Conservation (phyloP, 495 filamentous ascomycete species). For the Gamarada debralockiae region DNA sequence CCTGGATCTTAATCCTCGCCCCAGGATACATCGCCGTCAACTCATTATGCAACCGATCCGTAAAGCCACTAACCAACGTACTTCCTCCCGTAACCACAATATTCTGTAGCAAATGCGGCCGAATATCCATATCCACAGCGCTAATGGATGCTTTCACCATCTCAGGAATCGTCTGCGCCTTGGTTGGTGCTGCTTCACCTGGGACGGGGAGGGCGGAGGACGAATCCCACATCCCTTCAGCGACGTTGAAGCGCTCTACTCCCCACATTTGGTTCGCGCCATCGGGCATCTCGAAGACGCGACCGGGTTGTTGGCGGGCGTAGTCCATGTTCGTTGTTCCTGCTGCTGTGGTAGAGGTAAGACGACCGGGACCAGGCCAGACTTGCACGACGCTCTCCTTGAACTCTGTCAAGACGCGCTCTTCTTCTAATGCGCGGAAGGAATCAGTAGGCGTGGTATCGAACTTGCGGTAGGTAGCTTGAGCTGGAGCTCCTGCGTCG, state of each 20-base stretch:
- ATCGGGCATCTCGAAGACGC: constrained; percentile 95
- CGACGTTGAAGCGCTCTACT: constrained; percentile 75
- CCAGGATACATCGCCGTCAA: constrained; percentile 74
- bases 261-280: constrained; percentile 93
- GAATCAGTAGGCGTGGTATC: constrained; percentile 59
- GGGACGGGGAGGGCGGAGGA: constrained; percentile 52
- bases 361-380: constrained; percentile 77
- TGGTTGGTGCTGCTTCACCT: constrained; percentile 30
- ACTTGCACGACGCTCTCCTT: constrained; percentile 95
- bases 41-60: constrained; percentile 81
- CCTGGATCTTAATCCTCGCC: constrained; percentile 76
- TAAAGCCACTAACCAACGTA: constrained; percentile 82
- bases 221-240: constrained; percentile 86
- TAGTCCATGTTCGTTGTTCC: constrained; percentile 65
- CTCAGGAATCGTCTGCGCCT: constrained; percentile 70
- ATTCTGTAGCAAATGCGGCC: constrained; percentile 76
- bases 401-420: constrained; percentile 89
- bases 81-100: constrained; percentile 91
- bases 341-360: constrained; percentile 46
- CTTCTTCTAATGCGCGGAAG: constrained; percentile 82
- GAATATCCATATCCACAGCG: constrained; percentile 82
- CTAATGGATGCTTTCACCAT: constrained; percentile 74
- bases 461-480: constrained; percentile 66
- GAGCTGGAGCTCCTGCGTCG: constrained; percentile 78
- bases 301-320: constrained; percentile 58